Base-by-base conservation (phyloP, 768 basidiomycete species). In the Krasilnikovozyma curviuscula region DNA sequence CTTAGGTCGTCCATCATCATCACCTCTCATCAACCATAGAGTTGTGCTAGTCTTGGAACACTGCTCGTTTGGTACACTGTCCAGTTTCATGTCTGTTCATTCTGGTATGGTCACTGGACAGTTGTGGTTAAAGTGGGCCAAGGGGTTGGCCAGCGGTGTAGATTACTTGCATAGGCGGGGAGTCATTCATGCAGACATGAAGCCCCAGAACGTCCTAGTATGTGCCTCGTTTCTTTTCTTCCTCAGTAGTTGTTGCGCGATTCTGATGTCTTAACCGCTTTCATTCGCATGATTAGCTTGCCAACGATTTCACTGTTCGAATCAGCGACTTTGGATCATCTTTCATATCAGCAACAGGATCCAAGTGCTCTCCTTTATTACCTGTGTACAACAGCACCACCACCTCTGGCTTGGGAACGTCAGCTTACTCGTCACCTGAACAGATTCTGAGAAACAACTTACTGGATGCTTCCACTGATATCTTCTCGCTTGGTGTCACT, bases 261-360 rank as follows among this genome's bases (percentile, higher is more conserved):
- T 10, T 13, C 21, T 14, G 7, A 23, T 28, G 7, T 21, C 2
- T 2, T 3, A 19, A 7, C 16, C 28, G 8, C 2, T 9, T 7
- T 46, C 14, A 18, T 12, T 18, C 25, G 13, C 25, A 25, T 24
- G 24, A 27, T 8, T 43, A 57, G 55, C 54, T 67, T 23, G 60
- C 62, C 21, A 32, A 50, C 19, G 54, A 58, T 29, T 47, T 66
- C 7, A 53, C 63, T 33, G 53, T 65, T 7, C 59, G 63, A 3
- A 58, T 70, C n/a, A 63, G 63, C 38, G 69, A 70, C 54, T 69
- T 68, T 47, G 66, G 66, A 25, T 66, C 63, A 14, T 64, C 67
- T 2, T 54, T 68, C 21, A 58, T 67, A 40, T 57, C 68, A 3
- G 38, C 40, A 3, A 27, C 61, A 63, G n/a, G n/a, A n/a, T n/a